These are phyloP conservation scores for Stemphylium beticola DNA, from an alignment of 2,329 filamentous ascomycete species.

Conservation along the genomic window DNA sequence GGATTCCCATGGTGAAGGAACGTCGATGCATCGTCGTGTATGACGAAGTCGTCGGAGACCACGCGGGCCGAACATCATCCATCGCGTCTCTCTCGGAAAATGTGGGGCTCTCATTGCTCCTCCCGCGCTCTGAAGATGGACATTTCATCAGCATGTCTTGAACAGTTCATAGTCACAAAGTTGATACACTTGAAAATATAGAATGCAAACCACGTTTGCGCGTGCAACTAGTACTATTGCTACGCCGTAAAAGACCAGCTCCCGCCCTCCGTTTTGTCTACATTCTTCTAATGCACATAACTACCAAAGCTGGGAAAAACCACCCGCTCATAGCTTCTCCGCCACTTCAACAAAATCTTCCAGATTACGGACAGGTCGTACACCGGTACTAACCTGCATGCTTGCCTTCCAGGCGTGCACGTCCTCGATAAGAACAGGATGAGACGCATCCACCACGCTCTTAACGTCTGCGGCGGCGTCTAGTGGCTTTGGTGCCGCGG, in stretches of 20 bases:
- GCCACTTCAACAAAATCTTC: constrained; percentile 79
- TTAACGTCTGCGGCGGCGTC: constrained; percentile 30
- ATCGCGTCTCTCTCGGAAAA: background rate
- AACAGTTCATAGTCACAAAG: background rate
- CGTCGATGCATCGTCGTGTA: background rate
- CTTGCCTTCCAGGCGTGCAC: constrained; percentile 81
- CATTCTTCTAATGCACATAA: background rate
- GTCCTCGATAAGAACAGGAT: constrained; percentile 72
- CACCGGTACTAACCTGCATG: constrained; percentile 73
- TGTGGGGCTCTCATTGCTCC: constrained; percentile 6
- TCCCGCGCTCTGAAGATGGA: constrained; percentile 21
- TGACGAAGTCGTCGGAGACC: constrained; percentile 13
- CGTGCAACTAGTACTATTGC: background rate
- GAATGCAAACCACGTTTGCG: background rate
- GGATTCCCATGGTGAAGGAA: constrained; percentile 1
- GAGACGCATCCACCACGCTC: constrained; percentile 31
- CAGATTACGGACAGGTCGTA: constrained; percentile 74
- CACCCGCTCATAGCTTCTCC: constrained; percentile 24
- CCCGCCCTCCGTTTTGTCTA: background rate
- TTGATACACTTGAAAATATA: background rate
- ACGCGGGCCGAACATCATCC: constrained; percentile 10
- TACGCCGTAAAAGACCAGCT: background rate
- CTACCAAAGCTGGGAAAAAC: background rate
- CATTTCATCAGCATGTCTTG: background rate
- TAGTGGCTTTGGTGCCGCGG: constrained; percentile 52